Evolutionary conservation across 179 eudicot genomes (phyloP).

Genomic region (Vitellaria paradoxa): DNA sequence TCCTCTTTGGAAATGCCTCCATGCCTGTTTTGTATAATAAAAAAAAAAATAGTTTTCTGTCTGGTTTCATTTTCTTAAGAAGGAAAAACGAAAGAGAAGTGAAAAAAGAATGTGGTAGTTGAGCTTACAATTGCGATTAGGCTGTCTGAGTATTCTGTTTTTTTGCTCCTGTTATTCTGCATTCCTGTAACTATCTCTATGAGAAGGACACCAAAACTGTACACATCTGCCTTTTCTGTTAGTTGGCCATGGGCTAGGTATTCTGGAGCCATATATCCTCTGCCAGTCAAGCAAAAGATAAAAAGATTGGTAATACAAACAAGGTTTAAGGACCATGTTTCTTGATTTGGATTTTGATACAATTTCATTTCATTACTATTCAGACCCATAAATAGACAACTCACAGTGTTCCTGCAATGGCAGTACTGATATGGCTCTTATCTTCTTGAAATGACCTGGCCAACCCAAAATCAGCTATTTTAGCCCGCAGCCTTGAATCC

Average conservation of each 20-base stretch:
- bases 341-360: background rate
- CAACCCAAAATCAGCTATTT: slow-evolving; percentile 60
- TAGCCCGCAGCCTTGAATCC: slow-evolving; percentile 48
- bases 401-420: slow-evolving; percentile 62
- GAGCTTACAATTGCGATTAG: slow-evolving; percentile 39
- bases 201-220: slow-evolving; percentile 60
- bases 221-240: slow-evolving; percentile 63
- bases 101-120: background rate
- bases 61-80: too few species aligned
- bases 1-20: slow-evolving; percentile 65
- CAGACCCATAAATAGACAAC: background rate
- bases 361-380: background rate
- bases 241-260: slow-evolving; percentile 58
- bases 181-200: slow-evolving; percentile 52
- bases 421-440: slow-evolving; percentile 59
- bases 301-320: background rate
- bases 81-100: background rate
- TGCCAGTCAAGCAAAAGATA: background rate
- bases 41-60: background rate
- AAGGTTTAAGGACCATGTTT: background rate
- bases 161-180: slow-evolving; percentile 39
- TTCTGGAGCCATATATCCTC: slow-evolving; percentile 69
- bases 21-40: slow-evolving; percentile 35
- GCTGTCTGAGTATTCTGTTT: slow-evolving; percentile 36
- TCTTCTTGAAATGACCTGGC: slow-evolving; percentile 60